A percentile compares a stretch with the other conserved stretches of the same genome.
phyloP scores from a whole-genome alignment of 306 rosid genomes.

The Vigna angularis region DNA sequence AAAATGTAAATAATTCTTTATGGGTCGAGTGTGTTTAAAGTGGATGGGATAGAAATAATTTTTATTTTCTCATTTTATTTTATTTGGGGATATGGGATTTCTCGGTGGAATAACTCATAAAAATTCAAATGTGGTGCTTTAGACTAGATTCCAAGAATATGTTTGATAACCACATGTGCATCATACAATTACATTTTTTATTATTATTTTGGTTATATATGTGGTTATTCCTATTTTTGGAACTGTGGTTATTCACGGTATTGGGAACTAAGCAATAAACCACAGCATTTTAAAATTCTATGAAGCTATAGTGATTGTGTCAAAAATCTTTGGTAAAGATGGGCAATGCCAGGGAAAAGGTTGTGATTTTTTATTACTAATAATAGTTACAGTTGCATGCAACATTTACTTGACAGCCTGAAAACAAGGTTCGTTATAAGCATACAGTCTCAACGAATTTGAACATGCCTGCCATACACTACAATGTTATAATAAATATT shows the following conservation, averaged over 20 bases:
- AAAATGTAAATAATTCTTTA: slow-evolving; percentile 52
- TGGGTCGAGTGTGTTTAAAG: slow-evolving; percentile 1
- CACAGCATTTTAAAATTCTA: neutral
- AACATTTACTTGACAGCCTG: too few relatives aligned
- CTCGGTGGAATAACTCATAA: too few relatives aligned
- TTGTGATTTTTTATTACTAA: neutral
- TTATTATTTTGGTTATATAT: slow-evolving; percentile 5
- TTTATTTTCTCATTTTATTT: neutral
- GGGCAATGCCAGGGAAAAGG: too few relatives aligned
- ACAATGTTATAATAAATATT: too few relatives aligned
- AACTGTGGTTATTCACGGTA: neutral
- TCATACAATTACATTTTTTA: neutral
- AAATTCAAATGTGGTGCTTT: slow-evolving; percentile 16
- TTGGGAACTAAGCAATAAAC: slow-evolving; percentile 16
- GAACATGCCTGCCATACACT: too few relatives aligned
- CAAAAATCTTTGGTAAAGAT: neutral
- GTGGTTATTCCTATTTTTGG: neutral
- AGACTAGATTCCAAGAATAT: slow-evolving; percentile 18
- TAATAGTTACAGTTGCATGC: neutral
- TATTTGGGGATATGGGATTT: neutral
- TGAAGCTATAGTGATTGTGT: neutral
- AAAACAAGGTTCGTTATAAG: too few relatives aligned
- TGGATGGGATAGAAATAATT: slow-evolving; percentile 29
- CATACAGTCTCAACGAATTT: too few relatives aligned
- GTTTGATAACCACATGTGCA: slow-evolving; percentile 29